A percentile compares a stretch with the other conserved stretches of the same genome.
phyloP scores from a whole-genome alignment of 73 alveolate genomes.

The Paramecium tetraurelia region DNA sequence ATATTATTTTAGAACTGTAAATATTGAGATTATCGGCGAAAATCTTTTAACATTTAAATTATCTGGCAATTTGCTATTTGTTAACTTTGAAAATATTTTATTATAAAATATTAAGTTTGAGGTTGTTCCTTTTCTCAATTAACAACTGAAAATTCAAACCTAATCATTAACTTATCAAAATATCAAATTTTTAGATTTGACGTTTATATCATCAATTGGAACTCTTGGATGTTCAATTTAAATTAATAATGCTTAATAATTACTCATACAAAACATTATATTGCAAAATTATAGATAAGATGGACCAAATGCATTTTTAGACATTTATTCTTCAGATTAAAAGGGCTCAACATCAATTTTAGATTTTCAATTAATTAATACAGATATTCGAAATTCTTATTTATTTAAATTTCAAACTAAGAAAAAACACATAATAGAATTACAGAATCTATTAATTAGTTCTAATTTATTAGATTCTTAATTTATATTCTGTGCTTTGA shows the following conservation, averaged over 20 bases:
- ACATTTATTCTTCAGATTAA: neutral
- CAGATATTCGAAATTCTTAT: neutral
- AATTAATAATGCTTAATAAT: neutral
- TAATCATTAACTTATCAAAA: neutral
- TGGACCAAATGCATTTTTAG: neutral
- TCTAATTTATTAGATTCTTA: neutral
- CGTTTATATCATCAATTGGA: neutral
- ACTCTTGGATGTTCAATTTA: neutral
- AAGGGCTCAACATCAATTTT: neutral
- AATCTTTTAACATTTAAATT: neutral
- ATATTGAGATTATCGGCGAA: neutral
- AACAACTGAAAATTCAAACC: neutral
- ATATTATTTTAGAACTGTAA: neutral
- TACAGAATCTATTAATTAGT: neutral
- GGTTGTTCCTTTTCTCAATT: neutral
- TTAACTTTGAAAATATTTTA: neutral
- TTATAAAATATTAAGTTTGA: neutral
- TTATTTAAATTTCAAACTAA: neutral
- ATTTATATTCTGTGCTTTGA: neutral
- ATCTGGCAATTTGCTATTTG: neutral
- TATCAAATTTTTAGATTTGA: neutral
- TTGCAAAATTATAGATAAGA: neutral
- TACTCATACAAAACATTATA: neutral
- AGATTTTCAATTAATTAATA: neutral
- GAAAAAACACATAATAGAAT: neutral